These are phyloP conservation scores for Deinandra increscens DNA, from an alignment of 129 eudicot species.

Conservation along the genomic window DNA sequence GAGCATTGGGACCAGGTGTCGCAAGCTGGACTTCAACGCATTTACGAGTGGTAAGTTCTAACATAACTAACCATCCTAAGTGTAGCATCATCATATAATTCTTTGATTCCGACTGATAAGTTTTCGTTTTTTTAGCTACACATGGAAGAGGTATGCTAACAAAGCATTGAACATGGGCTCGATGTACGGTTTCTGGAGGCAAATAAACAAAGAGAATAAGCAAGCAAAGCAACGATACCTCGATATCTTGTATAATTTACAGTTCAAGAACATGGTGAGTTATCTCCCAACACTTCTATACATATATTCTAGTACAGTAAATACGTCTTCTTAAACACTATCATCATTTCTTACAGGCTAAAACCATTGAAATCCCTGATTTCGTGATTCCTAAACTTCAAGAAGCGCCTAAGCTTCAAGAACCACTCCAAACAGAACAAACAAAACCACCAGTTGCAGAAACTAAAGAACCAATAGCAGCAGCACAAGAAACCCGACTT, in stretches of 20 bases:
- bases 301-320: background rate
- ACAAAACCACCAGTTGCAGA: constrained; percentile 11
- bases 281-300: background rate
- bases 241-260: constrained; percentile 63
- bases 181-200: constrained; percentile 75
- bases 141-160: constrained; percentile 95
- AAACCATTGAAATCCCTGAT: constrained; percentile 24
- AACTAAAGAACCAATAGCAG: constrained; percentile 13
- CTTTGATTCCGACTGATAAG: background rate
- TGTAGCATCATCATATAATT: background rate
- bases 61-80: background rate
- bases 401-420: constrained; percentile 17
- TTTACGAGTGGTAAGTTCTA: constrained; percentile 61
- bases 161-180: constrained; percentile 84
- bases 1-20: constrained; percentile 60
- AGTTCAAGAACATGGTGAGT: constrained; percentile 73
- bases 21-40: constrained; percentile 59
- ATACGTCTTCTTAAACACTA: constrained; percentile 14
- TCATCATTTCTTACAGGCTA: constrained; percentile 12
- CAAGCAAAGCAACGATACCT: constrained; percentile 78
- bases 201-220: constrained; percentile 67
- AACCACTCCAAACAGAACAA: constrained; percentile 3
- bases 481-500: constrained; percentile 4
- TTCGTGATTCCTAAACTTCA: constrained; percentile 12
- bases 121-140: constrained; percentile 55